Evolutionary conservation across 129 eudicot species (phyloP).

Genomic region (Flaveria sonorensis): DNA sequence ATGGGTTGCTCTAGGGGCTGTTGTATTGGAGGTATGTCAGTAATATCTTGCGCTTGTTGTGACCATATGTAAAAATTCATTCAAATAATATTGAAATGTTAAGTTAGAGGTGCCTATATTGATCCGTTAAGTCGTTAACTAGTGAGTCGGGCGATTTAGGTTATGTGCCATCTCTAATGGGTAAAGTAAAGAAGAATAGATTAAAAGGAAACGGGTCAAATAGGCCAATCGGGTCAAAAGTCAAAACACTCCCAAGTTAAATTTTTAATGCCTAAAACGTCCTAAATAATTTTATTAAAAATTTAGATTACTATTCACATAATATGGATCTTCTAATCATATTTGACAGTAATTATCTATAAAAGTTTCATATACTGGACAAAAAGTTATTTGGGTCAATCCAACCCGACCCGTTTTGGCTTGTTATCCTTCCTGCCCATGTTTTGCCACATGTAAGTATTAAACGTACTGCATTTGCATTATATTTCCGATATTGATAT

Average conservation of each 20-base stretch:
- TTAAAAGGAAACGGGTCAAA: background rate
- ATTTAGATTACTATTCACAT: background rate
- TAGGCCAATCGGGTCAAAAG: slow-evolving; percentile 5
- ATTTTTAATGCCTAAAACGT: background rate
- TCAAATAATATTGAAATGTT: background rate
- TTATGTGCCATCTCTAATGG: background rate
- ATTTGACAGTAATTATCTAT: background rate
- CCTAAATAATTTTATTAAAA: background rate
- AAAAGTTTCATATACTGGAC: background rate
- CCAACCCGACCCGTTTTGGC: background rate
- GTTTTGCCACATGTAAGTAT: background rate
- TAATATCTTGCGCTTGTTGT: background rate
- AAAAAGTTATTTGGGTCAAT: background rate
- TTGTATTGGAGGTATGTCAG: slow-evolving; percentile 61
- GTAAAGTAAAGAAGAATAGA: background rate
- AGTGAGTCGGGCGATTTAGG: background rate
- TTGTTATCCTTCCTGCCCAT: background rate
- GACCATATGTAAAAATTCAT: background rate
- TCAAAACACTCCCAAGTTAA: background rate
- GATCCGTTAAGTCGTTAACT: background rate
- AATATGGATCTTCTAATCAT: background rate
- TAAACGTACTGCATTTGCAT: background rate
- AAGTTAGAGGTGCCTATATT: background rate
- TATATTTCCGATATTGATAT: background rate
- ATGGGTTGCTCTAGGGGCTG: slow-evolving; percentile 93